Percentiles rank a stretch among this genome's conserved stretches.
Evolutionary conservation across 2,329 filamentous ascomycete genomes (phyloP).

Genomic region (Aureobasidium leucospermi): DNA sequence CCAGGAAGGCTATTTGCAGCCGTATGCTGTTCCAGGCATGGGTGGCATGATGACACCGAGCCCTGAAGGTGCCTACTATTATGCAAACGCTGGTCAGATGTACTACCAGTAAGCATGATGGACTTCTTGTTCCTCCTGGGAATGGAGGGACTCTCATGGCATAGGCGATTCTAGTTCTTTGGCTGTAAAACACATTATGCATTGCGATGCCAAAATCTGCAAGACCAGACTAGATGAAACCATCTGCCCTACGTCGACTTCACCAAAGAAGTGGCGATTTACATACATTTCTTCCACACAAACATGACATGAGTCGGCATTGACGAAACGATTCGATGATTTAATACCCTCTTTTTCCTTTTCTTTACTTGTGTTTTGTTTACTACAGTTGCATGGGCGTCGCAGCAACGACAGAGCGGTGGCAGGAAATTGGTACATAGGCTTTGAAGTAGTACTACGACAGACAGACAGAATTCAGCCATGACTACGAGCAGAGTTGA

Average conservation of each 20-base stretch:
- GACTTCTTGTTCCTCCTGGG: not conserved
- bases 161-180: not conserved
- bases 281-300: no score
- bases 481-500: not conserved
- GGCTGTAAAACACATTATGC: no score
- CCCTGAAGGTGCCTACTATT: conserved; percentile 47
- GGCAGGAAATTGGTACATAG: not conserved
- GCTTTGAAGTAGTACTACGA: not conserved
- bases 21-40: conserved; percentile 58
- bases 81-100: conserved; percentile 38
- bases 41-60: conserved; percentile 68
- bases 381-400: not conserved
- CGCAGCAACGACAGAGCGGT: not conserved
- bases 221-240: no score
- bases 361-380: no score
- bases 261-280: no score
- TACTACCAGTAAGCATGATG: conserved; percentile 49
- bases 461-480: not conserved
- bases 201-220: no score
- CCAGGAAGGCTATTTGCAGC: conserved; percentile 30
- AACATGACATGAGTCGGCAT: no score
- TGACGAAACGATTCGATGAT: not conserved
- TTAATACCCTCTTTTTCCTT: not conserved
- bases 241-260: no score
- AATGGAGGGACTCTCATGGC: not conserved